Evolutionary conservation across 2,329 filamentous ascomycete species (phyloP), one percentile per base, ranked within the genome.

Genomic region (Aphanoascus verrucosus): DNA sequence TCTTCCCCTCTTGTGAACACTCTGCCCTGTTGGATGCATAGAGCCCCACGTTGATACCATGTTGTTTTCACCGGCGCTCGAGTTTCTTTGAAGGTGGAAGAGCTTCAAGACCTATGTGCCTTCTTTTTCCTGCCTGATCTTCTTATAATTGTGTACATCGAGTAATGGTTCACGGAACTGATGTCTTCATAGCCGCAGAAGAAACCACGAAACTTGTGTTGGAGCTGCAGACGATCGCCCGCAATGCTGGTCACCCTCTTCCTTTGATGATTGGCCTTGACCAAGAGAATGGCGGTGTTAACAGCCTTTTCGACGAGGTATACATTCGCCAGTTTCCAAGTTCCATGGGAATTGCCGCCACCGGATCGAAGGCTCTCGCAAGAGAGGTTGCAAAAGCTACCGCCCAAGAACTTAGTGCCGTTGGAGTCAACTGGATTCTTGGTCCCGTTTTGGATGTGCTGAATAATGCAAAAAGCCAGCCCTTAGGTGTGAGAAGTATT

Each of bases 201-300:
- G 86, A 96, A 65, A 90, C 91, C 32, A 90, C 91, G 42, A 81
- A 79, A 64, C 77, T 97, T 41, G 88, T 95, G 31, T 85, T 93
- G 64, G 89, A 97, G 64, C 77, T 98, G 43, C 93, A 98, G 70
- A 89, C 84, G 48, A 91, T 94, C 65, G 93, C 93, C 37, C 86
- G 88, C 65, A 80, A 94, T 69, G 85, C 91, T 56, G 91, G 91
- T 17, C 91, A 97, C 68, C 85, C 86, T 2, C 84, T 91, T 2
- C 93, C 93, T 1, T 74, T 98, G 15, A 76, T 94, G 52, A 96
- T 98, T 62, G 90, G 86, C 38, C 75, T 97, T 37, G 93, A 97
- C 65, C 93, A 98, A 67, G 93, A 98, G 69, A 97, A 98, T 81
- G 93, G 93, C 59, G 90, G 91, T 2, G 91, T 96, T 67, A 97